These are phyloP conservation scores for Brachypodium distachyon DNA, from an alignment of 202 grass and related monocot species.

Conservation along the genomic window DNA sequence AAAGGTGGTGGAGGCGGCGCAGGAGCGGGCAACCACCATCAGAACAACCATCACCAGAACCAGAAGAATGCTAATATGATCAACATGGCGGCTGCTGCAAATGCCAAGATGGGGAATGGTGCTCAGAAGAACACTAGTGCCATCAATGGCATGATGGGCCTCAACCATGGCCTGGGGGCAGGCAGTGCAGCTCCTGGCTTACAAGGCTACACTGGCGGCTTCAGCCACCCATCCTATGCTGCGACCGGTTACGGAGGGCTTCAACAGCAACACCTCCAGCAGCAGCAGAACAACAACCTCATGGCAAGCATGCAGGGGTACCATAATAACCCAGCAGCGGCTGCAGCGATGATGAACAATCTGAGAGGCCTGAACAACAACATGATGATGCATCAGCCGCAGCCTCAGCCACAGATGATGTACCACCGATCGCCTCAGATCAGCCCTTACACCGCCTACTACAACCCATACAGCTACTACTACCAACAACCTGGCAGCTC, in stretches of 20 bases:
- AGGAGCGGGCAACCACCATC: constrained; percentile 34
- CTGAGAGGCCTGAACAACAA: constrained; percentile 46
- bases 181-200: constrained; percentile 17
- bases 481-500: constrained; percentile 50
- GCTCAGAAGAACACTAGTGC: constrained; percentile 37
- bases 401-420: constrained; percentile 88
- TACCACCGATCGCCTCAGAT: constrained; percentile 86
- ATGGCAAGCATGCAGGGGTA: constrained; percentile 68
- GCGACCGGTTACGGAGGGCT: constrained; percentile 31
- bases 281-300: constrained; percentile 49
- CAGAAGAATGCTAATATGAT: constrained; percentile 47
- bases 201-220: constrained; percentile 28
- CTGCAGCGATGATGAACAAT: constrained; percentile 60
- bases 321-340: constrained; percentile 51
- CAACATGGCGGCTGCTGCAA: constrained; percentile 47
- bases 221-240: constrained; percentile 42
- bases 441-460: constrained; percentile 86
- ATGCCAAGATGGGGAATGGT: constrained; percentile 47
- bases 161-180: constrained; percentile 42
- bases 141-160: constrained; percentile 54
- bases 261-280: constrained; percentile 45
- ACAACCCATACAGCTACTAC: constrained; percentile 72
- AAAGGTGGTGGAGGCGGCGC: constrained; percentile 21
- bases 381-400: constrained; percentile 70
- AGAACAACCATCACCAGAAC: constrained; percentile 38